Conservation (phyloP, 2,329 filamentous ascomycete species). For the Pseudogymnoascus sp. region DNA sequence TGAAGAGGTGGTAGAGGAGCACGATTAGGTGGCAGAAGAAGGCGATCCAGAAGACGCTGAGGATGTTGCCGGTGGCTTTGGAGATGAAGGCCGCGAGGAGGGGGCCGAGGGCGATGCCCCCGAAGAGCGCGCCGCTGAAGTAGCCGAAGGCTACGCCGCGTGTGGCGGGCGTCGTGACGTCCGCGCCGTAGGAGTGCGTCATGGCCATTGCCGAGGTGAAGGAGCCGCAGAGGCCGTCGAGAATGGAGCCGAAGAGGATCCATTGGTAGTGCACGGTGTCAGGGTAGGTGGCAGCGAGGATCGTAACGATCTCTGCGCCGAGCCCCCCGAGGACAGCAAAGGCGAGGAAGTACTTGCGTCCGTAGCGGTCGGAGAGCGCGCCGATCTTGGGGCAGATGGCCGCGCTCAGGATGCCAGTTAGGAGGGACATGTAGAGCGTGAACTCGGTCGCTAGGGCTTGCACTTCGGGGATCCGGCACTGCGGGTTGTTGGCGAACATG, state of each 20-base stretch:
- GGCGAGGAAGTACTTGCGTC: slow-evolving; percentile 66
- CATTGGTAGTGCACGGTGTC: slow-evolving; percentile 67
- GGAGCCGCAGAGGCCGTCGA: slow-evolving; percentile 81
- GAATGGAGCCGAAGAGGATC: slow-evolving; percentile 65
- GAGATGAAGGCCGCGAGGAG: slow-evolving; percentile 74
- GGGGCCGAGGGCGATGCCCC: slow-evolving; percentile 81
- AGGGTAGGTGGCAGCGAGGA: slow-evolving; percentile 68
- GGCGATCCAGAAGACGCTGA: slow-evolving; percentile 79
- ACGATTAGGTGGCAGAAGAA: slow-evolving; percentile 66
- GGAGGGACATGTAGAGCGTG: slow-evolving; percentile 64
- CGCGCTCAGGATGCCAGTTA: slow-evolving; percentile 69
- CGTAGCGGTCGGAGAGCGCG: slow-evolving; percentile 77
- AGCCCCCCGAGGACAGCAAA: slow-evolving; percentile 69
- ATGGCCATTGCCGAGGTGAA: slow-evolving; percentile 75
- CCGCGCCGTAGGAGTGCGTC: slow-evolving; percentile 78
- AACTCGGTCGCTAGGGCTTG: slow-evolving; percentile 72
- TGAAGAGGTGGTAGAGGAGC: slow-evolving; percentile 59
- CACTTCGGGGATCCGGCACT: slow-evolving; percentile 74
- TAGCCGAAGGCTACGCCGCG: slow-evolving; percentile 81
- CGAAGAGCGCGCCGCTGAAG: slow-evolving; percentile 81
- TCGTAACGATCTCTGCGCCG: slow-evolving; percentile 64
- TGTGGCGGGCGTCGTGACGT: slow-evolving; percentile 74
- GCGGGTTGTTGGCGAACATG: slow-evolving; percentile 61
- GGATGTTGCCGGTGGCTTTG: slow-evolving; percentile 61
- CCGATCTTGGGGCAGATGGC: slow-evolving; percentile 77